Evolutionary conservation across 2,329 filamentous ascomycete species (phyloP).

Genomic region (Penicillium aurantiogriseum): DNA sequence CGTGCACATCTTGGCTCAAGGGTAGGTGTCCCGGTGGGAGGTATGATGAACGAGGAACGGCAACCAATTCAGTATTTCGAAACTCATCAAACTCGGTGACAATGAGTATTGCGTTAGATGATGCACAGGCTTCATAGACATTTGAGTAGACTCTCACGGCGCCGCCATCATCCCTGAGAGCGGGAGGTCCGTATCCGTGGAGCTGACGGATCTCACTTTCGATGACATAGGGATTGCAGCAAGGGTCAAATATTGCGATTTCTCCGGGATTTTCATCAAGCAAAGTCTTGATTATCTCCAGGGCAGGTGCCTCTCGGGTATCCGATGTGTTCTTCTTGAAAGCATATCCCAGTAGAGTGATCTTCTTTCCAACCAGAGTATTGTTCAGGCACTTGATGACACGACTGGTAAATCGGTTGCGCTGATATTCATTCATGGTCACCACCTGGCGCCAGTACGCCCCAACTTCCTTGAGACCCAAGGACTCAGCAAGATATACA

Average conservation of each 20-base stretch:
- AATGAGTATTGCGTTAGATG: slow-evolving; percentile 16
- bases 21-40: neutral
- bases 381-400: slow-evolving; percentile 67
- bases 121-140: slow-evolving; percentile 14
- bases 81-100: slow-evolving; percentile 22
- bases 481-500: slow-evolving; percentile 68
- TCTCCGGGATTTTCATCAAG: slow-evolving; percentile 17
- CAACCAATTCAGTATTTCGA: slow-evolving; percentile 4
- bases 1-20: neutral
- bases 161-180: slow-evolving; percentile 18
- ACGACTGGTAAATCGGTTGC: slow-evolving; percentile 64
- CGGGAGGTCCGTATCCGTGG: slow-evolving; percentile 9
- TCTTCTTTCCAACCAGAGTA: slow-evolving; percentile 67
- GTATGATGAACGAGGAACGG: neutral
- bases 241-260: slow-evolving; percentile 19
- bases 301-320: slow-evolving; percentile 66
- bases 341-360: slow-evolving; percentile 71
- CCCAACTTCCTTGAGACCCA: slow-evolving; percentile 68
- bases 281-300: slow-evolving; percentile 17
- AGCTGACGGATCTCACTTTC: slow-evolving; percentile 13
- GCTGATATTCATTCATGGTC: slow-evolving; percentile 73
- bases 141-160: slow-evolving; percentile 17
- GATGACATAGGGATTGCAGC: slow-evolving; percentile 10
- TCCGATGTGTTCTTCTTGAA: slow-evolving; percentile 80
- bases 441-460: slow-evolving; percentile 73